Base-by-base conservation (phyloP, 169 alveolate species). In the Cryptosporidium parvum region DNA sequence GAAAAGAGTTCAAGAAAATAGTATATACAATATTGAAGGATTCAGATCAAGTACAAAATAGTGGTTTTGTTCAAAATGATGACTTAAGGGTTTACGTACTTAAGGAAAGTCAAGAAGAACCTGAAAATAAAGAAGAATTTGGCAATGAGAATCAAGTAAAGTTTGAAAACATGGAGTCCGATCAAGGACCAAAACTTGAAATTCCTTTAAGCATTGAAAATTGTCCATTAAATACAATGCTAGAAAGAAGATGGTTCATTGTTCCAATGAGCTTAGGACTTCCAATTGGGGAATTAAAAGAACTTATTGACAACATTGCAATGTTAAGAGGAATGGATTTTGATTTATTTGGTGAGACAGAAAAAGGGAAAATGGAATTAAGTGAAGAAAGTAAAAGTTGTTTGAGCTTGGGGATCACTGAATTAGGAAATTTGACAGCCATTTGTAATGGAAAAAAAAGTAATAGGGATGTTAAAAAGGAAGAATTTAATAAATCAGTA, bases 141-240 rank as follows among this genome's bases (percentile, higher is more conserved):
- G 72, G 21, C 0, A 59, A 31, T 16, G 61, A 31, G 5, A n/a
- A 8, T 39, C 45, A 53, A 42, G n/a, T 10, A 2, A 39, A 35
- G 42, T 23, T 58, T 18, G 86, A 29, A 16, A 58, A 44, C 12
- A 9, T 59, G 29, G 18, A 18, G 4, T 3, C 5, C 1, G 18
- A 21, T 37, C 45, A 58, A 35, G 73, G 73, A 3, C 9, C 86
- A 6, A 33, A 14, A 21, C 29, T 80, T 16, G 89, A 80, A 8
- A 67, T 80, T 44, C 89, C 89, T 18, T 42, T 80, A 16, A 39
- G 65, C 6, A 37, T 80, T 5, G 68, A 80, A 14, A 80, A 80
- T 39, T 80, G 89, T 65, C 89, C 89, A 23, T 44, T 80, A 33
- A 80, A 80, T 31, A 80, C 89, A n/a, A 42, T 80, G 58, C 18